phyloP scores from a whole-genome alignment of 2,329 filamentous ascomycete species.

The Aspergillus ochraceus region DNA sequence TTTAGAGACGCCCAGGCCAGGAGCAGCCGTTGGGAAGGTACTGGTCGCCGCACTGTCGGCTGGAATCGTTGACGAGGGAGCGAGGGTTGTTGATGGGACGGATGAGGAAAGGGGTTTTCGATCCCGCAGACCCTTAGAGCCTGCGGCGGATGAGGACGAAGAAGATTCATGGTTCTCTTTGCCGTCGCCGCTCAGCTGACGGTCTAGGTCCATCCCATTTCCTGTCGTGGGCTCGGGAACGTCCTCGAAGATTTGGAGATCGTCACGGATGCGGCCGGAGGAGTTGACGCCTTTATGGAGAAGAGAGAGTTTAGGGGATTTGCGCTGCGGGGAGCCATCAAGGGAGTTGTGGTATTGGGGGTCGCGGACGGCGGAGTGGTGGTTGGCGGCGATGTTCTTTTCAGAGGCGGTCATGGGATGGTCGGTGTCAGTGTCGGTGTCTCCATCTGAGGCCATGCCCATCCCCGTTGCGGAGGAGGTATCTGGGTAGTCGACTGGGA shows the following conservation, averaged over 20 bases:
- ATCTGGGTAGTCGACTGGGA: conserved; percentile 26
- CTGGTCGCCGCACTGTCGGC: not conserved
- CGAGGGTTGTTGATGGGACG: conserved; percentile 1
- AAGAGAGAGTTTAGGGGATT: conserved; percentile 37
- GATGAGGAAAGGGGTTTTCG: not conserved
- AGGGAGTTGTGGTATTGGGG: not conserved
- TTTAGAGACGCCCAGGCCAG: not conserved
- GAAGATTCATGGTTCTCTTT: conserved; percentile 26
- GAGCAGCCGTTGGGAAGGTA: too few relatives aligned
- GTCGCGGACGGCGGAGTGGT: not conserved
- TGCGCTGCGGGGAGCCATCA: conserved; percentile 28
- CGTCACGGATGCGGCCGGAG: conserved; percentile 25
- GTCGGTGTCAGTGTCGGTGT: conserved; percentile 24
- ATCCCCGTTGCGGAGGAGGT: not conserved
- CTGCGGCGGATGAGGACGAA: not conserved
- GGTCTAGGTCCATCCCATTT: conserved; percentile 8
- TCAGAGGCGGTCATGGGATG: conserved; percentile 38
- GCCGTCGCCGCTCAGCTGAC: conserved; percentile 19
- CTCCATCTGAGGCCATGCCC: not conserved
- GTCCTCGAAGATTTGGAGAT: conserved; percentile 36
- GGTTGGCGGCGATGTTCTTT: conserved; percentile 43
- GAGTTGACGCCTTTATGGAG: conserved; percentile 25
- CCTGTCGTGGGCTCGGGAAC: conserved; percentile 15
- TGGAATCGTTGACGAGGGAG: conserved; percentile 1
- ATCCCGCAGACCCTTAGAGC: conserved; percentile 12